Conservation (phyloP, 176 grass and related monocot genomes). For the Puccinellia tenuiflora region DNA sequence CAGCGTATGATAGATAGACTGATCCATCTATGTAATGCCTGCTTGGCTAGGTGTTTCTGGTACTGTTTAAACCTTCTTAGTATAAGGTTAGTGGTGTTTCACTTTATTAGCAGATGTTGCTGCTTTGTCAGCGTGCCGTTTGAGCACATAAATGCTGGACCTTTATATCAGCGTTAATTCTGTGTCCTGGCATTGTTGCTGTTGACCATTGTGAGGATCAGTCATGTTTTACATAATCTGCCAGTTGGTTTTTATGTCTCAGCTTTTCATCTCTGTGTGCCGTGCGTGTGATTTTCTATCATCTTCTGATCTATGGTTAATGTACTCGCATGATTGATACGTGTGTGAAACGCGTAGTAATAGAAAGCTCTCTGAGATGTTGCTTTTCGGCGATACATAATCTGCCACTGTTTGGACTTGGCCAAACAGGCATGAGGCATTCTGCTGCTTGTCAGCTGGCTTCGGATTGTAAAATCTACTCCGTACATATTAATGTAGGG, state of each 20-base stretch:
- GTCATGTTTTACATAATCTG: neutral
- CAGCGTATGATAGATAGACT: slow-evolving; percentile 20
- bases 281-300: neutral
- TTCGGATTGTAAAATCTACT: neutral
- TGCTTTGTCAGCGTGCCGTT: neutral
- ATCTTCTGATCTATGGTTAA: neutral
- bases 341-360: no score
- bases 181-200: neutral
- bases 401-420: no score
- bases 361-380: no score
- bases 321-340: neutral
- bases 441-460: neutral
- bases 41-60: neutral
- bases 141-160: neutral
- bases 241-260: neutral
- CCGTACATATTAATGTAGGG: no score
- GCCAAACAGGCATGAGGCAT: neutral
- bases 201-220: neutral
- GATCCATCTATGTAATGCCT: slow-evolving; percentile 3
- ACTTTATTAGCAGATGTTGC: neutral
- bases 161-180: neutral
- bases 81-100: neutral
- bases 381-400: no score
- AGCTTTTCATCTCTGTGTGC: neutral
- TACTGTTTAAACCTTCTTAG: neutral